These are phyloP conservation scores for Teratosphaeria destructans DNA, from an alignment of 2,329 filamentous ascomycete species.

Conservation along the genomic window DNA sequence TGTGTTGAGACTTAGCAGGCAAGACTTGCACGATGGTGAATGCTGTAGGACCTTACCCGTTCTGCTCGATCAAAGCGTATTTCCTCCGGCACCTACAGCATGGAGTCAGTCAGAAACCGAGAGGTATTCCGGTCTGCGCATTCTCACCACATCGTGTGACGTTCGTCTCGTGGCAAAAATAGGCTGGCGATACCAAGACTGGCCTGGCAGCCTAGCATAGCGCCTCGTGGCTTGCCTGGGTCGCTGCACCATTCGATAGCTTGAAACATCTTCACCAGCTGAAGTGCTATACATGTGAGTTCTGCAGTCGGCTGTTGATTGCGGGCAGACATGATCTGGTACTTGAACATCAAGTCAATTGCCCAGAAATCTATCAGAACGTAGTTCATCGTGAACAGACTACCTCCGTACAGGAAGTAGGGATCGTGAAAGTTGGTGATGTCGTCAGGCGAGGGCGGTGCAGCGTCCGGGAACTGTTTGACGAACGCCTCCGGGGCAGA, in stretches of 20 bases:
- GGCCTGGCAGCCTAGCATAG: slow-evolving; percentile 62
- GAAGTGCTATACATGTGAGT: slow-evolving; percentile 52
- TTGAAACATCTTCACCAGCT: slow-evolving; percentile 69
- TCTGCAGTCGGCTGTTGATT: slow-evolving; percentile 43
- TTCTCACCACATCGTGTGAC: slow-evolving; percentile 58
- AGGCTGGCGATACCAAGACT: slow-evolving; percentile 65
- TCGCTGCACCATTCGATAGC: slow-evolving; percentile 60
- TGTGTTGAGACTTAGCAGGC: slow-evolving; percentile 28
- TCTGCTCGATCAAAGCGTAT: slow-evolving; percentile 65
- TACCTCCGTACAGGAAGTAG: slow-evolving; percentile 58
- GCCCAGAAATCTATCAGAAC: slow-evolving; percentile 68
- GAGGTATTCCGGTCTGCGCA: background rate
- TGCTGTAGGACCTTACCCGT: slow-evolving; percentile 51
- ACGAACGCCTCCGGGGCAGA: slow-evolving; percentile 53
- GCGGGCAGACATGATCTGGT: slow-evolving; percentile 54
- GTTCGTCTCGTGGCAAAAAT: slow-evolving; percentile 66
- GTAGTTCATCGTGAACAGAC: slow-evolving; percentile 64
- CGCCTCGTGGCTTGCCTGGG: slow-evolving; percentile 53
- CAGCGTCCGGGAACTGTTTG: slow-evolving; percentile 49
- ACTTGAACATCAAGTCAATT: slow-evolving; percentile 69
- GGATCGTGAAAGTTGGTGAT: slow-evolving; percentile 65
- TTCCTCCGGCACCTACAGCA: slow-evolving; percentile 49
- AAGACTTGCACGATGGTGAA: background rate
- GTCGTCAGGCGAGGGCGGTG: slow-evolving; percentile 42
- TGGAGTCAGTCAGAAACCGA: background rate